Evolutionary conservation across 2,329 filamentous ascomycete species (phyloP), one percentile per base, ranked within the genome.

Genomic region (Diaporthe caulivora): DNA sequence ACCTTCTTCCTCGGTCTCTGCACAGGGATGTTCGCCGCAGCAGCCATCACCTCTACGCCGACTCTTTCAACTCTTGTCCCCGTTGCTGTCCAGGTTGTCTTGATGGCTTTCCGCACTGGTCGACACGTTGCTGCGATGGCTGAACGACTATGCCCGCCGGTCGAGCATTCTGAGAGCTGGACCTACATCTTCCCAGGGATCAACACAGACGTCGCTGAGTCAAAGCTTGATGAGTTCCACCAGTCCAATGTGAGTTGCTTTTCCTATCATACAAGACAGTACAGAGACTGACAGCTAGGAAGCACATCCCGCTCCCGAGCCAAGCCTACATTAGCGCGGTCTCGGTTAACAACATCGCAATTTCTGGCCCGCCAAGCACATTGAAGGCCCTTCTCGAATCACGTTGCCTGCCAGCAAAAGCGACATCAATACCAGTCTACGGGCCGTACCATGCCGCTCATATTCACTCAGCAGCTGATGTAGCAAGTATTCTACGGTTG

Each of bases 21-120:
- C 84, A 92, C 91, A 53, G 92, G 92, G 68, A 85, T 92, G 29
- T 89, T 94, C 77, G 91, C 92, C n/a, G 92, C 90, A n/a, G 85
- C 89, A 17, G 92, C 91, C 21, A 88, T 93, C 72, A 89, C 91
- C 17, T 91, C 89, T 29, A 88, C 92, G 42, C 88, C 88, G 74
- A 91, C 90, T 8, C 83, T 93, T 62, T 89, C 88, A 24, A 86
- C 90, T 60, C 83, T 94, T 47, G 84, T 93, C 29, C 88, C 88
- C 9, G 84, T 93, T 67, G 91, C 88, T 68, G 87, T 92, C 21
- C 89, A 93, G 79, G 86, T 89, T 34, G 90, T 92, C 31, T 86
- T 92, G 76, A 87, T 93, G 79, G 89, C 92, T 55, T 94, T 94
- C 84, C 87, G 91, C 75, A 87, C 88, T 21, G 92, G 92, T 62